Evolutionary conservation across 2,329 filamentous ascomycete genomes (phyloP).

Genomic region (Penicillium sclerotiorum): DNA sequence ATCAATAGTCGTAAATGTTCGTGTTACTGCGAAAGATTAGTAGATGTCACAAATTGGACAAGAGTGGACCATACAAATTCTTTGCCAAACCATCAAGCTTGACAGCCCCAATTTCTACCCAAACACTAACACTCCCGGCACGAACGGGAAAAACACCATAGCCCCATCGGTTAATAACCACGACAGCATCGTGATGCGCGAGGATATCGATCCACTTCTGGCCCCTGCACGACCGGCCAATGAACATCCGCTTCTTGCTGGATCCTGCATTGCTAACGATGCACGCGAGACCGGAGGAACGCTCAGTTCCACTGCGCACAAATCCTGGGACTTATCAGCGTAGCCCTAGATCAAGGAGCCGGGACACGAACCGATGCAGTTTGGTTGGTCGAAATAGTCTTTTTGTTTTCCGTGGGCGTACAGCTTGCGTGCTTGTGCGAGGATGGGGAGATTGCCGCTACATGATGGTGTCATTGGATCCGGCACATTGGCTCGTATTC

Average conservation of each 20-base stretch:
- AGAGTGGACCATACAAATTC: conserved; percentile 14
- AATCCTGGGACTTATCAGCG: conserved; percentile 30
- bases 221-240: conserved; percentile 59
- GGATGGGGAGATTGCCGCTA: conserved; percentile 57
- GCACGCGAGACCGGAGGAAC: conserved; percentile 56
- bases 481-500: conserved; percentile 54
- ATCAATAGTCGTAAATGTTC: not conserved
- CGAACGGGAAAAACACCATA: conserved; percentile 60
- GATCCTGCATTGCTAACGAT: conserved; percentile 58
- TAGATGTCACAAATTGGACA: not conserved
- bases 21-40: not conserved
- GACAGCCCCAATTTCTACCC: conserved; percentile 58
- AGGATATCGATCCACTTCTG: conserved; percentile 67
- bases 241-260: conserved; percentile 61
- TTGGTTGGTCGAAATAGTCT: conserved; percentile 64
- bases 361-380: conserved; percentile 58
- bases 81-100: not conserved
- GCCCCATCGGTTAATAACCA: conserved; percentile 61
- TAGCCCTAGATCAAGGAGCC: not conserved
- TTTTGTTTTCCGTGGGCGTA: conserved; percentile 68
- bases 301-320: conserved; percentile 54
- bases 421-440: conserved; percentile 64
- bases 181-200: conserved; percentile 55
- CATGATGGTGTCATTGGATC: conserved; percentile 57
- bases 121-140: conserved; percentile 61